Percentiles rank a stretch among this genome's conserved stretches.
Conservation (phyloP, 768 basidiomycete genomes). For the Ramaria rubella region DNA sequence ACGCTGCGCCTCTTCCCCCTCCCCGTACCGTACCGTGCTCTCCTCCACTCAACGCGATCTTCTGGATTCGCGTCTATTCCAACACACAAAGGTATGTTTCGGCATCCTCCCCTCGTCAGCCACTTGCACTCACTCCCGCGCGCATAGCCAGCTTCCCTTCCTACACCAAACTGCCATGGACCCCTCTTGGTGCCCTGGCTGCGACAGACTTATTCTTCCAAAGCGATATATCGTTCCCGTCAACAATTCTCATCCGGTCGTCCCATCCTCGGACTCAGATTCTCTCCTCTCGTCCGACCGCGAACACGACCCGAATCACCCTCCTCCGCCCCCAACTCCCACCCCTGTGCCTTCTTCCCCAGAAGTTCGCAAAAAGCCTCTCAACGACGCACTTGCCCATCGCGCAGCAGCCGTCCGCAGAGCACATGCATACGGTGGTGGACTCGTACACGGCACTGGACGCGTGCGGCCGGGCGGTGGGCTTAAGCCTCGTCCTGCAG, state of each 20-base stretch:
- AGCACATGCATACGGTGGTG: constrained; percentile 37
- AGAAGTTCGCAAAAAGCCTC: constrained; percentile 26
- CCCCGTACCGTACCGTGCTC: too few relatives aligned
- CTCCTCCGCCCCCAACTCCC: constrained; percentile 4
- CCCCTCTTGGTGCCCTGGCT: constrained; percentile 72
- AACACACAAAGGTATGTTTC: too few relatives aligned
- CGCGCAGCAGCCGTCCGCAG: constrained; percentile 16
- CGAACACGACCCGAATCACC: background rate
- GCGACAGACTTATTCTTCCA: constrained; percentile 74
- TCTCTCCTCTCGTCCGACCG: background rate
- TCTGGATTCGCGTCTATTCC: too few relatives aligned
- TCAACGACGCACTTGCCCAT: constrained; percentile 25
- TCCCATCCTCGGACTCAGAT: constrained; percentile 17
- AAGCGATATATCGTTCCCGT: constrained; percentile 56
- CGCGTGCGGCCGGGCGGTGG: constrained; percentile 51
- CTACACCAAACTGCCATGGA: background rate
- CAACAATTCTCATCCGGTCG: constrained; percentile 21
- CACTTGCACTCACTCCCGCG: background rate
- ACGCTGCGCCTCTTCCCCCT: too few relatives aligned
- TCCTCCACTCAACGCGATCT: too few relatives aligned
- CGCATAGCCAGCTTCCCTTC: background rate
- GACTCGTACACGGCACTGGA: constrained; percentile 61
- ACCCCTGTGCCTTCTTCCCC: constrained; percentile 16
- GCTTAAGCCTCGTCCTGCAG: background rate
- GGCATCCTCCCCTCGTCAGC: too few relatives aligned